Conservation (phyloP, 2,329 filamentous ascomycete genomes). For the Graphium sp. region DNA sequence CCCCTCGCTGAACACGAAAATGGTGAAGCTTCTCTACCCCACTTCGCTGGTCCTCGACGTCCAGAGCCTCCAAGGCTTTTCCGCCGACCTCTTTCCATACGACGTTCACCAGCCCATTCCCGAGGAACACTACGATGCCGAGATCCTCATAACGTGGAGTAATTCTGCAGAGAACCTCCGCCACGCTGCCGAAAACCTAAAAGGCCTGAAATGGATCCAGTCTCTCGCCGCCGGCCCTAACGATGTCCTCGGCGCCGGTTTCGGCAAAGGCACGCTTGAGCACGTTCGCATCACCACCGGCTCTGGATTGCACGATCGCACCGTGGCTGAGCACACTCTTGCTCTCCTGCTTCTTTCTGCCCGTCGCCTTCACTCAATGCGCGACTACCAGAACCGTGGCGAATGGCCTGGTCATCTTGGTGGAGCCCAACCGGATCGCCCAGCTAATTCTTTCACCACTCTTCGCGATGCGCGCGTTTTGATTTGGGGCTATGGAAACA, state of each 20-base stretch:
- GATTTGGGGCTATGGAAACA: slow-evolving; percentile 52
- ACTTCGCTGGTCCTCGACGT: slow-evolving; percentile 42
- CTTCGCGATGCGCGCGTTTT: slow-evolving; percentile 39
- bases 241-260: slow-evolving; percentile 44
- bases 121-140: slow-evolving; percentile 38
- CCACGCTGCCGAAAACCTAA: slow-evolving; percentile 36
- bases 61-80: slow-evolving; percentile 38
- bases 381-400: slow-evolving; percentile 37
- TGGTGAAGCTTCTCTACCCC: slow-evolving; percentile 54
- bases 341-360: slow-evolving; percentile 38
- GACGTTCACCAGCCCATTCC: slow-evolving; percentile 39
- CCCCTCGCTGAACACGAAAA: slow-evolving; percentile 13
- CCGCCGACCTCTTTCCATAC: slow-evolving; percentile 39
- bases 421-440: slow-evolving; percentile 41
- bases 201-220: slow-evolving; percentile 47
- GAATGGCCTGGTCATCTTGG: slow-evolving; percentile 46
- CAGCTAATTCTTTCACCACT: slow-evolving; percentile 37
- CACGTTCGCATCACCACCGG: slow-evolving; percentile 42
- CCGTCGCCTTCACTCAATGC: slow-evolving; percentile 43
- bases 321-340: slow-evolving; percentile 47
- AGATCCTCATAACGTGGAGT: slow-evolving; percentile 43
- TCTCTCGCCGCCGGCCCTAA: slow-evolving; percentile 50
- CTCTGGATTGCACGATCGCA: slow-evolving; percentile 45
- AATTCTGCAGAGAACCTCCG: slow-evolving; percentile 41
- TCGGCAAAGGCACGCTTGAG: slow-evolving; percentile 30